A percentile compares a stretch with the other conserved stretches of the same genome.
Conservation (phyloP, 2,329 filamentous ascomycete species). For the Macrophomina tecta region DNA sequence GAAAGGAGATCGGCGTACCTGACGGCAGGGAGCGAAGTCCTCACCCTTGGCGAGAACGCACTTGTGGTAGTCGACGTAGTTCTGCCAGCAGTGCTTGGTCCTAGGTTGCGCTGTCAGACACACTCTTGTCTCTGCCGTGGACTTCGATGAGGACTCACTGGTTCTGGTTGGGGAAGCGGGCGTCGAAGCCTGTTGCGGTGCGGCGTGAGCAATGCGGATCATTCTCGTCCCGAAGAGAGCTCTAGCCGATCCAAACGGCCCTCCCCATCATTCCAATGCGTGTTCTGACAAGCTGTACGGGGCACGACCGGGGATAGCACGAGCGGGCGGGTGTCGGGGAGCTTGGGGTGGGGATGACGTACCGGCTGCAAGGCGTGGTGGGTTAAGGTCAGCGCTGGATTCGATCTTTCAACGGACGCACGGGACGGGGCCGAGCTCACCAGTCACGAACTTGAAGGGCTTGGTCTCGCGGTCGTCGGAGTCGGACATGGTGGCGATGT, state of each 20-base stretch:
- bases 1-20: constrained; percentile 64
- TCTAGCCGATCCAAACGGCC: neutral
- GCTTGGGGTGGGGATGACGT: constrained; percentile 38
- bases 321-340: constrained; percentile 2
- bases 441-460: constrained; percentile 99
- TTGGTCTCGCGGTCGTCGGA: constrained; percentile 90
- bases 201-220: constrained; percentile 21
- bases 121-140: neutral
- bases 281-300: neutral
- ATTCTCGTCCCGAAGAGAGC: neutral
- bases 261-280: constrained; percentile 14
- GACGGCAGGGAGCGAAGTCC: constrained; percentile 95
- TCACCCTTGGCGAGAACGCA: constrained; percentile 98
- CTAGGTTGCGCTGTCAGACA: constrained; percentile 37
- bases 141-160: constrained; percentile 58
- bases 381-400: constrained; percentile 49
- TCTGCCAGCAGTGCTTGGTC: constrained; percentile 99
- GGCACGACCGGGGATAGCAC: neutral
- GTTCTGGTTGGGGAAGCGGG: constrained; percentile 98
- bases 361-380: constrained; percentile 51
- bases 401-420: constrained; percentile 36
- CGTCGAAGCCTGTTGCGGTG: constrained; percentile 81
- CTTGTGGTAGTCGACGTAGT: constrained; percentile 99
- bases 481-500: constrained; percentile 81
- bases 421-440: constrained; percentile 61